Evolutionary conservation across 2,329 filamentous ascomycete species (phyloP).

Genomic region (Epichloe uncinata): DNA sequence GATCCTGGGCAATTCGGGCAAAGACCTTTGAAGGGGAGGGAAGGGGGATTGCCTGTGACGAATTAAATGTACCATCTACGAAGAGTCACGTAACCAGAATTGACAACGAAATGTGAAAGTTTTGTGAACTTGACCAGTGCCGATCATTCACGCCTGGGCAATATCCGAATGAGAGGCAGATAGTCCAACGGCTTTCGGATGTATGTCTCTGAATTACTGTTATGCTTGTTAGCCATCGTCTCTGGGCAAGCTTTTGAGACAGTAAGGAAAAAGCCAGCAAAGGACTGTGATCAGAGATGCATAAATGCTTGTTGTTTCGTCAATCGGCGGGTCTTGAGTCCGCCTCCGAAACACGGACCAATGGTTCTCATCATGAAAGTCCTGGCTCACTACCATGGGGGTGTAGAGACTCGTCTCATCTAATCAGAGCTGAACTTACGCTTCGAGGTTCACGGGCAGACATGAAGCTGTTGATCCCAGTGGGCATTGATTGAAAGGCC

Average conservation of each 20-base stretch:
- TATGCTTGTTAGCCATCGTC: too few species aligned
- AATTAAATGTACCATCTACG: not conserved
- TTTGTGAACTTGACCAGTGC: not conserved
- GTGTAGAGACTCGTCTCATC: not conserved
- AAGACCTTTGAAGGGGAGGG: too few species aligned
- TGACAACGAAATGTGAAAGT: too few species aligned
- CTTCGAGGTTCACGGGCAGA: not conserved
- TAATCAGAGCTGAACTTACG: conserved; percentile 2
- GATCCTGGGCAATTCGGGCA: too few species aligned
- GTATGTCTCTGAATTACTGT: too few species aligned
- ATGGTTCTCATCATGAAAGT: conserved; percentile 59
- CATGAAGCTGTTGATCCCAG: not conserved
- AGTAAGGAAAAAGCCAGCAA: not conserved
- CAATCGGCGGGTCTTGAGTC: conserved; percentile 82
- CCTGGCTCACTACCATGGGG: not conserved
- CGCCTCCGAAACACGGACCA: conserved; percentile 93
- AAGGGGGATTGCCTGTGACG: too few species aligned
- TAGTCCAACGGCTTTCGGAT: not conserved
- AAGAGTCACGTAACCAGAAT: not conserved
- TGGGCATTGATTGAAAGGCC: not conserved
- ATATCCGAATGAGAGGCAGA: not conserved
- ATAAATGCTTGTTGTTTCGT: conserved; percentile 61
- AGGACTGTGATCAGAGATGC: conserved; percentile 52
- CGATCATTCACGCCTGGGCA: not conserved
- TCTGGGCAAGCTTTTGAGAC: not conserved